Percentiles rank a stretch among this genome's conserved stretches.
Conservation (phyloP, 306 rosid genomes). For the Abrus precatorius region DNA sequence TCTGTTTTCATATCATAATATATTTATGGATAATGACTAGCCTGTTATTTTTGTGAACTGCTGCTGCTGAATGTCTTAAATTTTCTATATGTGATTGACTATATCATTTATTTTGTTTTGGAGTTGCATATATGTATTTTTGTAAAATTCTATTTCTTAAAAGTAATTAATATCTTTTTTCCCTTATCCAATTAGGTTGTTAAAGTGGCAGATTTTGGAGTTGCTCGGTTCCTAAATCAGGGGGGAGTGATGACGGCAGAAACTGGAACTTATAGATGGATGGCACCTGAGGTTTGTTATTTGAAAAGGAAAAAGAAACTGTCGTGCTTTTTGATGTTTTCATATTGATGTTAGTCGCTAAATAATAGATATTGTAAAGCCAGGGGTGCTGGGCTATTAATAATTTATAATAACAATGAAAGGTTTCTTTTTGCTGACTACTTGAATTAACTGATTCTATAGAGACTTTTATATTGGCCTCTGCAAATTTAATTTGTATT, state of each 20-base stretch:
- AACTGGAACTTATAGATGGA: slow-evolving; percentile 99
- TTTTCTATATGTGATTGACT: not conserved
- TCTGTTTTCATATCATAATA: not conserved
- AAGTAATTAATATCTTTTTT: not conserved
- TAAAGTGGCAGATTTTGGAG: slow-evolving; percentile 99
- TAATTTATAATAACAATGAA: slow-evolving; percentile 7
- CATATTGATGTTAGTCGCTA: slow-evolving; percentile 9
- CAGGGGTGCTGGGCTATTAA: not conserved
- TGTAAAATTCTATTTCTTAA: not conserved
- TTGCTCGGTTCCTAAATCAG: slow-evolving; percentile 86
- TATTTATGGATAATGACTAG: slow-evolving; percentile 23
- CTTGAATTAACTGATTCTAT: not conserved
- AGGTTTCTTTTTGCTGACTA: slow-evolving; percentile 10
- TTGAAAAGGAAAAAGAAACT: slow-evolving; percentile 20
- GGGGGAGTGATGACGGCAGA: slow-evolving; percentile 99
- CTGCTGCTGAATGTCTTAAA: not conserved
- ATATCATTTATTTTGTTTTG: slow-evolving; percentile 31
- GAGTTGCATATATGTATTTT: slow-evolving; percentile 20
- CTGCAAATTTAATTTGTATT: slow-evolving; percentile 24
- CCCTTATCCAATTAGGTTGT: slow-evolving; percentile 67
- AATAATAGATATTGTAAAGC: slow-evolving; percentile 10
- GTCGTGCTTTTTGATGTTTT: slow-evolving; percentile 21
- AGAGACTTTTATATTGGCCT: not conserved
- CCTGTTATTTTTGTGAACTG: slow-evolving; percentile 9
- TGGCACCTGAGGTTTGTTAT: slow-evolving; percentile 96